phyloP scores from a whole-genome alignment of 768 basidiomycete genomes.

The Termitomyces heimii region DNA sequence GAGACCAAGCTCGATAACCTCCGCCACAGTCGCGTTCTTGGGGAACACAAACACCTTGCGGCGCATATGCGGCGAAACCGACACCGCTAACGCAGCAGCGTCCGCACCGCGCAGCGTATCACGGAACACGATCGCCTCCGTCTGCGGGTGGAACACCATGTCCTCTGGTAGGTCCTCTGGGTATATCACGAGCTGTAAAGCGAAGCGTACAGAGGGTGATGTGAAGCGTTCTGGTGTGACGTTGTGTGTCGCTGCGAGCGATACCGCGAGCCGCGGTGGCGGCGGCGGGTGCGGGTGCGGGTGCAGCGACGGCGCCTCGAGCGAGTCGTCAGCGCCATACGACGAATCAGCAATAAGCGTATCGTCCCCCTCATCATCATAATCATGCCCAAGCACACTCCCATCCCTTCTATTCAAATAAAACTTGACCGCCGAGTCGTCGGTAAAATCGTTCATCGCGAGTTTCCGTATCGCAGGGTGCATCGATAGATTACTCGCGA shows the following conservation, averaged over 20 bases:
- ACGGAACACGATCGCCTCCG: constrained; percentile 92
- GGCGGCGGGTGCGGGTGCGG: neutral
- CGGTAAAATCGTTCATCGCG: constrained; percentile 96
- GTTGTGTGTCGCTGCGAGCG: constrained; percentile 30
- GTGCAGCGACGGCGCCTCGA: neutral
- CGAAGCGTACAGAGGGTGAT: constrained; percentile 80
- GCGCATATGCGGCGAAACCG: constrained; percentile 54
- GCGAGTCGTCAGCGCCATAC: constrained; percentile 21
- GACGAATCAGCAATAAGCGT: constrained; percentile 35
- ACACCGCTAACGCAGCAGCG: constrained; percentile 39
- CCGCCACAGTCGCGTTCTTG: constrained; percentile 92
- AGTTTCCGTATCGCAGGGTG: constrained; percentile 94
- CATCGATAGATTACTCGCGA: constrained; percentile 87
- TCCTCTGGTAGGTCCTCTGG: constrained; percentile 91
- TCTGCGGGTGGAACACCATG: constrained; percentile 89
- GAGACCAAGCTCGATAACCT: constrained; percentile 88
- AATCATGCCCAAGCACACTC: constrained; percentile 27
- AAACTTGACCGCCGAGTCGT: constrained; percentile 95
- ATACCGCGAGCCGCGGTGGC: constrained; percentile 35
- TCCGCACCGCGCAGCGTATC: constrained; percentile 55
- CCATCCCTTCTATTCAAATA: constrained; percentile 74
- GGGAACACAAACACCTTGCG: constrained; percentile 89
- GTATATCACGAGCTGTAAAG: constrained; percentile 82
- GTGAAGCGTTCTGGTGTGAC: constrained; percentile 70
- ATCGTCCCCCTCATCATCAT: constrained; percentile 34